Evolutionary conservation across 2,329 filamentous ascomycete genomes (phyloP).

Genomic region (Penicillium sp.): DNA sequence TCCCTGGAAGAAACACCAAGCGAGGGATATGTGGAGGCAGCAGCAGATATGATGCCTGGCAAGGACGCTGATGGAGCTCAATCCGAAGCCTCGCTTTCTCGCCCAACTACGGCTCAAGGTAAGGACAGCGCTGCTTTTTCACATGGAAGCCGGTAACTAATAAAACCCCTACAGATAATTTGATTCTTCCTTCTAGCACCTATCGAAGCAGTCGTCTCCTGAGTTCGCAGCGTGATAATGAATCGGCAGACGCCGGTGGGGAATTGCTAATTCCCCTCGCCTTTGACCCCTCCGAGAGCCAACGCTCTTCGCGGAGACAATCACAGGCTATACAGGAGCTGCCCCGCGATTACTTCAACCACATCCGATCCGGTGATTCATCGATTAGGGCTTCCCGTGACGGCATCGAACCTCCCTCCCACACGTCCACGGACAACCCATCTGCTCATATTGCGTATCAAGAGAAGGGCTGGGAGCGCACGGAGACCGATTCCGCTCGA

Average conservation of each 20-base stretch:
- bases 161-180: constrained; percentile 49
- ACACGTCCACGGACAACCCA: constrained; percentile 48
- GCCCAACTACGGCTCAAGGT: constrained; percentile 35
- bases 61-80: constrained; percentile 19
- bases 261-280: constrained; percentile 77
- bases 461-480: constrained; percentile 70
- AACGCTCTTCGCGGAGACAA: constrained; percentile 54
- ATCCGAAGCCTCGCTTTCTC: constrained; percentile 25
- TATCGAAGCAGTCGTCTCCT: constrained; percentile 76
- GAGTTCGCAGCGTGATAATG: constrained; percentile 54
- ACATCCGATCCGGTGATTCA: constrained; percentile 23
- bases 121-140: constrained; percentile 5
- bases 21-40: constrained; percentile 62
- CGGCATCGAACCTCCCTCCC: constrained; percentile 20
- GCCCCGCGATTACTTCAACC: constrained; percentile 59
- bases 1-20: constrained; percentile 58
- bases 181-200: constrained; percentile 71
- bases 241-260: constrained; percentile 60
- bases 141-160: background rate
- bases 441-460: constrained; percentile 93
- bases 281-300: constrained; percentile 66
- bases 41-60: constrained; percentile 29
- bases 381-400: constrained; percentile 28
- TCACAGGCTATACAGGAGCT: constrained; percentile 40
- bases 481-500: constrained; percentile 43